Evolutionary conservation across 352 stramenopile species (phyloP).

Genomic region (Phytophthora agathidicida): DNA sequence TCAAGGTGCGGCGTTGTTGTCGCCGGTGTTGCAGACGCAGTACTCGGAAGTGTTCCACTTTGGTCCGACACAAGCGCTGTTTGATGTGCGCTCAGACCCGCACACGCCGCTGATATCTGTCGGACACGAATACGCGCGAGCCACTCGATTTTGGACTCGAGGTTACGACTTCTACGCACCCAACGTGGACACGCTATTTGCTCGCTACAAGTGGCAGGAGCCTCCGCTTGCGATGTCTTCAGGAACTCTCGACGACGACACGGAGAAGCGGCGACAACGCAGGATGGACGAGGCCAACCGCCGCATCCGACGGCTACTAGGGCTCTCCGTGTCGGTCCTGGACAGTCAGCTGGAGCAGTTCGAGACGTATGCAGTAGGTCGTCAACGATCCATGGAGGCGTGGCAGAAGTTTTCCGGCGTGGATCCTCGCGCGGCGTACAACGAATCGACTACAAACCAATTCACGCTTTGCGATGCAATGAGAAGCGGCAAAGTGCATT

Average conservation of each 20-base stretch:
- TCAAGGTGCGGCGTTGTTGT: constrained; percentile 34
- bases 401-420: constrained; percentile 77
- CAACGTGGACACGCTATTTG: constrained; percentile 65
- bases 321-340: constrained; percentile 49
- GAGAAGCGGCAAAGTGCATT: constrained; percentile 49
- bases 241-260: constrained; percentile 15
- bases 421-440: constrained; percentile 56
- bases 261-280: constrained; percentile 20
- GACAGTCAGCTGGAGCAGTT: constrained; percentile 40
- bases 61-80: constrained; percentile 55
- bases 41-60: constrained; percentile 90
- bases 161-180: constrained; percentile 89
- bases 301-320: constrained; percentile 70
- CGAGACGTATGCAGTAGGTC: constrained; percentile 54
- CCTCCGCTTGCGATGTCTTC: constrained; percentile 25
- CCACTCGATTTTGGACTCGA: constrained; percentile 84
- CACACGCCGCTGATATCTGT: constrained; percentile 62
- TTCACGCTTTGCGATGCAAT: constrained; percentile 66
- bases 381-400: constrained; percentile 47
- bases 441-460: constrained; percentile 89
- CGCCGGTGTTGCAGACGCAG: constrained; percentile 73
- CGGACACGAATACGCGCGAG: constrained; percentile 78
- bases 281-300: constrained; percentile 47
- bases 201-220: constrained; percentile 61
- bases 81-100: constrained; percentile 77